phyloP scores from a whole-genome alignment of 2,329 filamentous ascomycete genomes.

The Sporothrix protearum region DNA sequence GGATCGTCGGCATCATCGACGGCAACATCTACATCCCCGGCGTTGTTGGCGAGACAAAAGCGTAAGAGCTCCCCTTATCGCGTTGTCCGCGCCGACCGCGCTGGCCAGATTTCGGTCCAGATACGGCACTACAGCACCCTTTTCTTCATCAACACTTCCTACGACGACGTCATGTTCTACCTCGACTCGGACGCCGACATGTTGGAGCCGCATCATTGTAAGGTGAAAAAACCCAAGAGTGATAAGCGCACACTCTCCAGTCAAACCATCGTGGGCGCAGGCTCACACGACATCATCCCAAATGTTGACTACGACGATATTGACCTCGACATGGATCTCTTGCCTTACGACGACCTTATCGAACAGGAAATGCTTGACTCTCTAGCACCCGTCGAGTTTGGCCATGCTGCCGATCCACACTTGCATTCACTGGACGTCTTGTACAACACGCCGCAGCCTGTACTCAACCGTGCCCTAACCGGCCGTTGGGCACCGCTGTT shows the following conservation, averaged over 20 bases:
- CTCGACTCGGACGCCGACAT: background rate
- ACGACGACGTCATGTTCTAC: constrained; percentile 11
- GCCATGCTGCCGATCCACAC: too few relatives aligned
- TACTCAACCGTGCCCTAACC: background rate
- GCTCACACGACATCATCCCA: background rate
- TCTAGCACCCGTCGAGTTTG: background rate
- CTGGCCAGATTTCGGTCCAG: background rate
- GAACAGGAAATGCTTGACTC: background rate
- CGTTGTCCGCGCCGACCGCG: too few relatives aligned
- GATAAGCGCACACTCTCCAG: too few relatives aligned
- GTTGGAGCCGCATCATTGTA: background rate
- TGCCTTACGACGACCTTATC: background rate
- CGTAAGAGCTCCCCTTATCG: background rate
- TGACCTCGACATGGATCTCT: background rate
- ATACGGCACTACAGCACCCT: background rate
- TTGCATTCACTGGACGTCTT: background rate
- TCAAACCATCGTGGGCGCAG: background rate
- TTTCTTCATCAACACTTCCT: constrained; percentile 16
- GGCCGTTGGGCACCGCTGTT: constrained; percentile 12
- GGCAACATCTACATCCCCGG: background rate
- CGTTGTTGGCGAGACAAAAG: background rate
- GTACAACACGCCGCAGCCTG: background rate
- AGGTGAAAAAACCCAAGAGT: background rate
- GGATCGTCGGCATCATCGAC: too few relatives aligned
- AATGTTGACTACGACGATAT: background rate